Evolutionary conservation across 2,329 filamentous ascomycete genomes (phyloP).

Genomic region (Phaeosphaeria sp.): DNA sequence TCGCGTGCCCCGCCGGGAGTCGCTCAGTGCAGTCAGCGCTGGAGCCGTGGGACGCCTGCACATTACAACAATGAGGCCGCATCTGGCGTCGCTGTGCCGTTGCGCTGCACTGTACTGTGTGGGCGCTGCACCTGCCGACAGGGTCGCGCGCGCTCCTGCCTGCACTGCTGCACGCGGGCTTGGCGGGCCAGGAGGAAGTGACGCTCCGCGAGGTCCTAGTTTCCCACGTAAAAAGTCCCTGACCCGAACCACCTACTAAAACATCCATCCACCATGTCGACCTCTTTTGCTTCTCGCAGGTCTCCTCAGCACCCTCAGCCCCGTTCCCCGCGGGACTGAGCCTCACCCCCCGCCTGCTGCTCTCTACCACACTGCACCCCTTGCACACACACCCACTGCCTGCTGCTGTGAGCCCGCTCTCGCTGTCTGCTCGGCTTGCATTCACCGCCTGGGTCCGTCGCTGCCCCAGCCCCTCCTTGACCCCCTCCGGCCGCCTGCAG

Average conservation of each 20-base stretch:
- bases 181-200: conserved; percentile 19
- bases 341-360: conserved; percentile 30
- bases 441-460: conserved; percentile 23
- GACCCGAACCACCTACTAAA: conserved; percentile 41
- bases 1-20: conserved; percentile 26
- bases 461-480: conserved; percentile 18
- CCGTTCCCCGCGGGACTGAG: conserved; percentile 60
- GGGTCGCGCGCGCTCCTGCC: conserved; percentile 12
- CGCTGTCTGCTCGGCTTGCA: conserved; percentile 36
- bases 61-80: not conserved
- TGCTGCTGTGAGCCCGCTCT: conserved; percentile 16
- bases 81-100: conserved; percentile 8
- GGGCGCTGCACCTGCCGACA: conserved; percentile 3
- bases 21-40: conserved; percentile 1
- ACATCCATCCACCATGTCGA: conserved; percentile 48
- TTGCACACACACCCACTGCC: conserved; percentile 11
- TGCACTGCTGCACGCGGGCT: conserved; percentile 20
- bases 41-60: conserved; percentile 1
- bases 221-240: conserved; percentile 41
- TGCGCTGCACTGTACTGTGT: conserved; percentile 3
- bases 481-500: conserved; percentile 11
- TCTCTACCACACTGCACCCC: conserved; percentile 36
- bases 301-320: conserved; percentile 55
- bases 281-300: conserved; percentile 50
- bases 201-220: conserved; percentile 25